Evolutionary conservation across 352 stramenopile genomes (phyloP).

Genomic region (Globisporangium uncinulatum): DNA sequence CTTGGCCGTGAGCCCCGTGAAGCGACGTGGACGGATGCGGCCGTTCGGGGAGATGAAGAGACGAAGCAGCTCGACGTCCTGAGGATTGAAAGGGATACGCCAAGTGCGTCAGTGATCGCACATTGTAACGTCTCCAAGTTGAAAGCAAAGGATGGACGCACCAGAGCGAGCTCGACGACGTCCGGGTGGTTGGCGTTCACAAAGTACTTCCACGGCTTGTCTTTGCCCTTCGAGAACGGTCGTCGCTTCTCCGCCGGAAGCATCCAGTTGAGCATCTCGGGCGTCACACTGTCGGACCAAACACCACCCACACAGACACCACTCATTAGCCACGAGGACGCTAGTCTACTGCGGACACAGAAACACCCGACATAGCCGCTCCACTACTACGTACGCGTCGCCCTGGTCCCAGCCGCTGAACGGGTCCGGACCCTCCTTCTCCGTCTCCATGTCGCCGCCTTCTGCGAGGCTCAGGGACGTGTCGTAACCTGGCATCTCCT

Average conservation of each 20-base stretch:
- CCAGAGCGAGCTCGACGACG: slow-evolving; percentile 68
- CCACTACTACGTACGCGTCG: slow-evolving; percentile 33
- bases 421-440: slow-evolving; percentile 25
- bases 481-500: slow-evolving; percentile 71
- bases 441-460: slow-evolving; percentile 32
- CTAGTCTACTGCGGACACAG: background rate
- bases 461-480: slow-evolving; percentile 51
- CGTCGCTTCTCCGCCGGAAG: slow-evolving; percentile 52
- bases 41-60: slow-evolving; percentile 82
- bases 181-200: slow-evolving; percentile 67
- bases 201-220: slow-evolving; percentile 81
- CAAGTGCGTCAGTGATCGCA: background rate
- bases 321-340: background rate
- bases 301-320: too few relatives aligned
- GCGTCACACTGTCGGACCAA: slow-evolving; percentile 21
- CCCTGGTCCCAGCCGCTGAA: slow-evolving; percentile 50
- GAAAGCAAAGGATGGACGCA: slow-evolving; percentile 8
- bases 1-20: slow-evolving; percentile 77
- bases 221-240: slow-evolving; percentile 43
- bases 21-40: slow-evolving; percentile 74
- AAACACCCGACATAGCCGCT: too few relatives aligned
- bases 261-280: slow-evolving; percentile 87
- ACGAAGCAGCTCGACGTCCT: slow-evolving; percentile 73
- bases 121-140: background rate
- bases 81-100: background rate